Evolutionary conservation across 176 grass and related monocot species (phyloP).

Genomic region (Dendrocalamus sinicus): DNA sequence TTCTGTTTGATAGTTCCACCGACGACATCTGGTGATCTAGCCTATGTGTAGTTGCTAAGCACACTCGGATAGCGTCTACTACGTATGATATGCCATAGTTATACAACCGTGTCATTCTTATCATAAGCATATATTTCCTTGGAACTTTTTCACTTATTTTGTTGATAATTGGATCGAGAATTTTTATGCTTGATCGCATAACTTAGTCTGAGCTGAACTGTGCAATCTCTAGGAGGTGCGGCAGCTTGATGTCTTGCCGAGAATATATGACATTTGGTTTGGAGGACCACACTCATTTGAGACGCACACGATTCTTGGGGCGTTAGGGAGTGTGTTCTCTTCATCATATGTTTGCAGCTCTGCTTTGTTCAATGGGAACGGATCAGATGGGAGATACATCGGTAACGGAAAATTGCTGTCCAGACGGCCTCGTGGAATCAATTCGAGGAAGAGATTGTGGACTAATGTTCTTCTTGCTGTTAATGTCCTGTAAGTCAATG

Average conservation of each 20-base stretch:
- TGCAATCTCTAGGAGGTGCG: conserved; percentile 41
- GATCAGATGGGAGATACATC: conserved; percentile 39
- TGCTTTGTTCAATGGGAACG: conserved; percentile 59
- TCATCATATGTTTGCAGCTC: conserved; percentile 39
- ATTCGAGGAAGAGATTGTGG: conserved; percentile 72
- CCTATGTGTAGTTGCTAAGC: background rate
- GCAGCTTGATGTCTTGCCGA: conserved; percentile 42
- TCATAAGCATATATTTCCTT: background rate
- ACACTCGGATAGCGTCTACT: background rate
- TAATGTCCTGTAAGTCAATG: conserved; percentile 68
- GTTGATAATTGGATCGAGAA: background rate
- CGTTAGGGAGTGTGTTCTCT: conserved; percentile 34
- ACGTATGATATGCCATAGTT: background rate
- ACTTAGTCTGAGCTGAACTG: background rate
- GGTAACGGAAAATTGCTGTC: conserved; percentile 38
- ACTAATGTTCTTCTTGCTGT: conserved; percentile 75
- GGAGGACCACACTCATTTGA: conserved; percentile 33
- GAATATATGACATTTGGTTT: conserved; percentile 48
- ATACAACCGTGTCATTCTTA: background rate
- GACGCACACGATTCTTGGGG: conserved; percentile 38
- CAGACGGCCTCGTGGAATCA: conserved; percentile 47
- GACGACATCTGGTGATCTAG: background rate
- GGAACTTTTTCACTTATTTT: background rate
- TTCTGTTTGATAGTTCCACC: background rate
- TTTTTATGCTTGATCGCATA: background rate